Percentiles rank a stretch among this genome's conserved stretches.
These are phyloP conservation scores for Davidsoniella eucalypti DNA, from an alignment of 2,329 filamentous ascomycete genomes.

Conservation along the genomic window DNA sequence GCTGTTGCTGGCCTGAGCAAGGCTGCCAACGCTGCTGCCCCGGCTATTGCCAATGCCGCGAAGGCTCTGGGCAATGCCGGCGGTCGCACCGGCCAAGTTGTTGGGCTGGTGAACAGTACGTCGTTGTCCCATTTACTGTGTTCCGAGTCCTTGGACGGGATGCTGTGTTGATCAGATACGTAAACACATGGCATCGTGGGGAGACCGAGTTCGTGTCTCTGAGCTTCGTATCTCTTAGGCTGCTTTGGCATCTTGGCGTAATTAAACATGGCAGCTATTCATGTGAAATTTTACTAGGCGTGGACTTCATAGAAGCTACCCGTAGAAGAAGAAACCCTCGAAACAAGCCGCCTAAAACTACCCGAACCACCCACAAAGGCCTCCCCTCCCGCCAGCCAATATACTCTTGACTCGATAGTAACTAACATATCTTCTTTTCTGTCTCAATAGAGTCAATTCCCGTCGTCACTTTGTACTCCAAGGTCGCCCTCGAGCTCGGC, in stretches of 20 bases:
- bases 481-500: conserved; percentile 70
- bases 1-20: conserved; percentile 69
- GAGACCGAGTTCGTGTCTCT: too few relatives aligned
- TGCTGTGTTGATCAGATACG: neutral
- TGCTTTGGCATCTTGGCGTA: neutral
- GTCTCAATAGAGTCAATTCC: conserved; percentile 57
- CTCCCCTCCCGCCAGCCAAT: neutral
- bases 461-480: conserved; percentile 78
- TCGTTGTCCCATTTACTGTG: conserved; percentile 14
- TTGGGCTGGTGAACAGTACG: conserved; percentile 78
- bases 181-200: neutral
- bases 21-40: conserved; percentile 65
- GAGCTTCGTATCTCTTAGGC: too few relatives aligned
- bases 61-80: conserved; percentile 61
- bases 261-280: neutral
- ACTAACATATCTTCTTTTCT: conserved; percentile 8
- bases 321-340: too few relatives aligned
- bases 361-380: neutral
- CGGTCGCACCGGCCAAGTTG: conserved; percentile 63
- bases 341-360: too few relatives aligned
- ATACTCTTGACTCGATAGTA: neutral
- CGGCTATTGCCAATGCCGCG: conserved; percentile 57
- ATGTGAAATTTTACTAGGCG: too few relatives aligned
- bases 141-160: neutral
- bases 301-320: too few relatives aligned